Conservation (phyloP, 495 filamentous ascomycete genomes). For the Trichoderma orchidacearum region DNA sequence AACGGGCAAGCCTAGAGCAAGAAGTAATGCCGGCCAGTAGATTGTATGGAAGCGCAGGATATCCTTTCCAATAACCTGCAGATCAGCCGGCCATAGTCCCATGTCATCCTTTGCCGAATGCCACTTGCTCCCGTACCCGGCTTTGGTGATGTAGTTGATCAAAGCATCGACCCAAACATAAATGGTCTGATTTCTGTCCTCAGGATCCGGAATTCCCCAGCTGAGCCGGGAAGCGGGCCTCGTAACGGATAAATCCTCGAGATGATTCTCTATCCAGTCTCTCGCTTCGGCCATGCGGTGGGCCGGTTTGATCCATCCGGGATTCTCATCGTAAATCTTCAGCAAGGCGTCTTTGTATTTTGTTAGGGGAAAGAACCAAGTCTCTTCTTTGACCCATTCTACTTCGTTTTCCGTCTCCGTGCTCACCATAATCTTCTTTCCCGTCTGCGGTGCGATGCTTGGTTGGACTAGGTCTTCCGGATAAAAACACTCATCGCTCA, state of each 20-base stretch:
- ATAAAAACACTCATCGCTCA: slow-evolving; percentile 94
- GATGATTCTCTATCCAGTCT: slow-evolving; percentile 49
- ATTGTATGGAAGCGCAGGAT: slow-evolving; percentile 92
- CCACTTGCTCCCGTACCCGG: slow-evolving; percentile 43
- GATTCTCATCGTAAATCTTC: slow-evolving; percentile 61
- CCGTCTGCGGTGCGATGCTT: slow-evolving; percentile 64
- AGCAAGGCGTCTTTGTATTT: slow-evolving; percentile 61
- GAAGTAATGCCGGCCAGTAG: slow-evolving; percentile 94
- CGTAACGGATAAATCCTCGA: slow-evolving; percentile 82
- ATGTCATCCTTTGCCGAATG: slow-evolving; percentile 42
- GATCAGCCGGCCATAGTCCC: slow-evolving; percentile 77
- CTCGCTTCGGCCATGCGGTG: slow-evolving; percentile 56
- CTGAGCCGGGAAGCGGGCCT: slow-evolving; percentile 60
- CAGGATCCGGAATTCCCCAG: slow-evolving; percentile 88
- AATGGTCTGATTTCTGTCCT: slow-evolving; percentile 75
- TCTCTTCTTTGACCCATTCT: slow-evolving; percentile 86
- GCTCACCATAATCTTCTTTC: slow-evolving; percentile 68
- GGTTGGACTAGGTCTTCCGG: slow-evolving; percentile 60
- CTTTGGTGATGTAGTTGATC: slow-evolving; percentile 80
- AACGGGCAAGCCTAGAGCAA: slow-evolving; percentile 74
- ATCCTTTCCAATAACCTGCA: slow-evolving; percentile 92
- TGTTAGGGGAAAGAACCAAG: slow-evolving; percentile 91
- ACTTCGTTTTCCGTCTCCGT: slow-evolving; percentile 83
- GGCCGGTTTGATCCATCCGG: slow-evolving; percentile 53
- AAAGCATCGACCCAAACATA: slow-evolving; percentile 98